Evolutionary conservation across 345 rosid species (phyloP).

Genomic region (Sonneratia caseolaris): DNA sequence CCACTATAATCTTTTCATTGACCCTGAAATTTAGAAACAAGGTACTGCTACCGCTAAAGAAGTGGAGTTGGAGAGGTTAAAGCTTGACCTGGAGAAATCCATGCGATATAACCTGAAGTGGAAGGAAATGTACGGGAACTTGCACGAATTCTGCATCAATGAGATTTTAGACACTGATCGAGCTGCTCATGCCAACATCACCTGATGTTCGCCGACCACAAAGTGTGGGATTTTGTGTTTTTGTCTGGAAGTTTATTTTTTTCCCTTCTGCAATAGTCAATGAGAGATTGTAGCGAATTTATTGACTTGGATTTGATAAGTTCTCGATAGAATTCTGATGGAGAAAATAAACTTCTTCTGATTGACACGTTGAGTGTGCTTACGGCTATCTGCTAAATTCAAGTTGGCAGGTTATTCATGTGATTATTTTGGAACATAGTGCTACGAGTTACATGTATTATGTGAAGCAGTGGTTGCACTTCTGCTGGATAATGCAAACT

Average conservation of each 20-base stretch:
- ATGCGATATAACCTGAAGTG: slow-evolving; percentile 40
- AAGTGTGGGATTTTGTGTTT: too few relatives aligned
- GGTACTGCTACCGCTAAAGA: slow-evolving; percentile 53
- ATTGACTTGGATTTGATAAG: not conserved
- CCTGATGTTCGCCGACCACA: not conserved
- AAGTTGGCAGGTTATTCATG: too few relatives aligned
- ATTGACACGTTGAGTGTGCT: too few relatives aligned
- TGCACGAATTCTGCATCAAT: slow-evolving; percentile 45
- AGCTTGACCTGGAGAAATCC: slow-evolving; percentile 31
- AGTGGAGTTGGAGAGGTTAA: slow-evolving; percentile 56
- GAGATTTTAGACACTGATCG: slow-evolving; percentile 39
- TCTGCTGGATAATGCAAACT: too few relatives aligned
- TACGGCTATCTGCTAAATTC: too few relatives aligned
- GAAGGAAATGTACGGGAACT: slow-evolving; percentile 50
- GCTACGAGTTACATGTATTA: too few relatives aligned
- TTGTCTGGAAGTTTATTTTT: not conserved
- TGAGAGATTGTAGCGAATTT: not conserved
- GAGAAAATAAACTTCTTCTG: too few relatives aligned
- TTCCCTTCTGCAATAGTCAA: not conserved
- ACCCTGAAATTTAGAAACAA: slow-evolving; percentile 31
- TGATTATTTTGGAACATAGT: too few relatives aligned
- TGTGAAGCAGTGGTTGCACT: too few relatives aligned
- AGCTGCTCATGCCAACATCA: not conserved
- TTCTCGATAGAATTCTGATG: too few relatives aligned
- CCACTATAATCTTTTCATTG: not conserved